Conservation (phyloP, 805 yeast species). For the Yamadazyma sp. region DNA sequence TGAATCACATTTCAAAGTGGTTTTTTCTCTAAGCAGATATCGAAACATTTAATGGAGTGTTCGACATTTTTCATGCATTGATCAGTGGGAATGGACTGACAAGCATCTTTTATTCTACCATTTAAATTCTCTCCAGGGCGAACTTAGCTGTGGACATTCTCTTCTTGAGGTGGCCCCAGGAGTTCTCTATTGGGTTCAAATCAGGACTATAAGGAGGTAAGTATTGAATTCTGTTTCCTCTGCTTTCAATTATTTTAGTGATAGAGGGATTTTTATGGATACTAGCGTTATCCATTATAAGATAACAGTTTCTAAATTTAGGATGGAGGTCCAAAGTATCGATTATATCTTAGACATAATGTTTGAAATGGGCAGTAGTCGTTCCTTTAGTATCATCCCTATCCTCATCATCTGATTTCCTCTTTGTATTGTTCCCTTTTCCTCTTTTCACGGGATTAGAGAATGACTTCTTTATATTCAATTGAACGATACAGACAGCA, state of each 20-base stretch:
- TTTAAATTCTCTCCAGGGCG: conserved; percentile 1
- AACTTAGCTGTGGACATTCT: neutral
- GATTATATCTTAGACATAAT: neutral
- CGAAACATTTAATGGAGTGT: conserved; percentile 6
- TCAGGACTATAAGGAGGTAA: conserved; percentile 16
- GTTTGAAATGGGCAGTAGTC: neutral
- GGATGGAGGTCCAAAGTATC: neutral
- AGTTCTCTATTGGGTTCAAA: conserved; percentile 8
- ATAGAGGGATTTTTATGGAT: conserved; percentile 12
- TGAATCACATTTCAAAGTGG: too few species aligned
- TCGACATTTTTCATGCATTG: conserved; percentile 5
- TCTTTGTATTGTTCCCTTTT: neutral
- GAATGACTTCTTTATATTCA: neutral
- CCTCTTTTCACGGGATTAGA: neutral
- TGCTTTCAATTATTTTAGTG: conserved; percentile 9
- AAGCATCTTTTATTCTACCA: conserved; percentile 4
- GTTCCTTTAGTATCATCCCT: neutral
- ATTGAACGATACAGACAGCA: neutral
- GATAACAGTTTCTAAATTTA: neutral
- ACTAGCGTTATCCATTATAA: too few species aligned
- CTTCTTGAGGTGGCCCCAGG: conserved; percentile 7
- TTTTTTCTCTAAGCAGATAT: conserved; percentile 6
- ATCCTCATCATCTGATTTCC: neutral
- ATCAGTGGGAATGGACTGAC: conserved; percentile 7
- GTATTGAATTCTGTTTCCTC: conserved; percentile 12